These are phyloP conservation scores for Fragaria ananassa DNA, from an alignment of 306 rosid genomes.

Conservation along the genomic window DNA sequence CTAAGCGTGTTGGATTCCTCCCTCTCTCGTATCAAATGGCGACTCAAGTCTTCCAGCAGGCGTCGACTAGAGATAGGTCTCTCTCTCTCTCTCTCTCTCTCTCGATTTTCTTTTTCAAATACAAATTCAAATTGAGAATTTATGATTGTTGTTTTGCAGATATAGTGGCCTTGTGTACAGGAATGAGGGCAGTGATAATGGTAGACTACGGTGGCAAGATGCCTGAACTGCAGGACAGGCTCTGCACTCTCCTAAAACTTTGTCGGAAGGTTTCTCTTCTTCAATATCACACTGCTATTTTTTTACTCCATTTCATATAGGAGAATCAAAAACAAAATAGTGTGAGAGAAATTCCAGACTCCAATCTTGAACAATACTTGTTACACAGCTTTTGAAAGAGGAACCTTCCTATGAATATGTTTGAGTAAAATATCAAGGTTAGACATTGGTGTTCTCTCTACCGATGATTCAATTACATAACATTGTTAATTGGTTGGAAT, in stretches of 20 bases:
- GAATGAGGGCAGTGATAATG: conserved; percentile 81
- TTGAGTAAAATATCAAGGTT: too few species aligned
- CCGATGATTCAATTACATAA: too few species aligned
- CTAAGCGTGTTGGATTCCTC: conserved; percentile 46
- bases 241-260: conserved; percentile 49
- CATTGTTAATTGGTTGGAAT: too few species aligned
- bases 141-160: conserved; percentile 36
- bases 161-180: conserved; percentile 62
- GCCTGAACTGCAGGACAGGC: conserved; percentile 72
- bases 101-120: background rate
- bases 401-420: too few species aligned
- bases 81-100: background rate
- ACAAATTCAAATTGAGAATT: too few species aligned
- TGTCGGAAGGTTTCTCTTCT: conserved; percentile 39
- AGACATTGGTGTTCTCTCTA: too few species aligned
- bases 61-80: conserved; percentile 66
- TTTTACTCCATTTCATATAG: too few species aligned
- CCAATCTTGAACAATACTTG: too few species aligned
- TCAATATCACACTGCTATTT: too few species aligned
- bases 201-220: conserved; percentile 83
- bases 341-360: too few species aligned
- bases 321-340: too few species aligned
- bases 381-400: too few species aligned
- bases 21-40: conserved; percentile 68
- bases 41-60: conserved; percentile 62